These are phyloP conservation scores for Parasitella parasitica DNA, from an alignment of 371 early-diverging fungal genomes.

Conservation along the genomic window DNA sequence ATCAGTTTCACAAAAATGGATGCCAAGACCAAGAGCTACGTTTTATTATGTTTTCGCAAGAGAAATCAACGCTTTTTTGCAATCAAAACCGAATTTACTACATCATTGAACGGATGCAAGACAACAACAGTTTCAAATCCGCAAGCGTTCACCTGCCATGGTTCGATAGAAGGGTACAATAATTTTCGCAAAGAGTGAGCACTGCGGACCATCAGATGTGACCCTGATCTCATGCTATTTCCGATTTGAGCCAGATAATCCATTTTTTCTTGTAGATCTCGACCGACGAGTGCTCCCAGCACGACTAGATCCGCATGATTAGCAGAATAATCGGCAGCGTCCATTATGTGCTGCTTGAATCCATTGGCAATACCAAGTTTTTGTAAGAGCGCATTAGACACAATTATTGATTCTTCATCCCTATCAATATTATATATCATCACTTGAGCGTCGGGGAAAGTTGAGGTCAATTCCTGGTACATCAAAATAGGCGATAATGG, in stretches of 20 bases:
- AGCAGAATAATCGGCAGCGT: conserved; percentile 19
- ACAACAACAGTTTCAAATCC: conserved; percentile 28
- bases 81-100: conserved; percentile 42
- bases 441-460: background rate
- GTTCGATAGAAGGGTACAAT: conserved; percentile 29
- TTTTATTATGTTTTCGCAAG: no score
- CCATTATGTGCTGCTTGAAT: conserved; percentile 10
- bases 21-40: no score
- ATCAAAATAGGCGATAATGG: conserved; percentile 43
- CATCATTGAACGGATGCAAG: conserved; percentile 34
- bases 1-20: no score
- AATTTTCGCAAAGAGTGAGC: conserved; percentile 38
- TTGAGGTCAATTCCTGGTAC: conserved; percentile 11
- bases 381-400: conserved; percentile 13
- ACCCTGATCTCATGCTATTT: conserved; percentile 26
- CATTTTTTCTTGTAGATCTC: conserved; percentile 21
- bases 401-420: conserved; percentile 19
- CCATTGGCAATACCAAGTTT: conserved; percentile 14
- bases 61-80: conserved; percentile 17
- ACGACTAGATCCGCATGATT: conserved; percentile 32
- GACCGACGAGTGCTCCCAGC: conserved; percentile 38
- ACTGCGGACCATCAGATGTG: conserved; percentile 34
- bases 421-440: conserved; percentile 32
- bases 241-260: conserved; percentile 17
- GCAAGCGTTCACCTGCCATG: conserved; percentile 17